phyloP scores from a whole-genome alignment of 495 filamentous ascomycete species.

The Trypethelium eluteriae region DNA sequence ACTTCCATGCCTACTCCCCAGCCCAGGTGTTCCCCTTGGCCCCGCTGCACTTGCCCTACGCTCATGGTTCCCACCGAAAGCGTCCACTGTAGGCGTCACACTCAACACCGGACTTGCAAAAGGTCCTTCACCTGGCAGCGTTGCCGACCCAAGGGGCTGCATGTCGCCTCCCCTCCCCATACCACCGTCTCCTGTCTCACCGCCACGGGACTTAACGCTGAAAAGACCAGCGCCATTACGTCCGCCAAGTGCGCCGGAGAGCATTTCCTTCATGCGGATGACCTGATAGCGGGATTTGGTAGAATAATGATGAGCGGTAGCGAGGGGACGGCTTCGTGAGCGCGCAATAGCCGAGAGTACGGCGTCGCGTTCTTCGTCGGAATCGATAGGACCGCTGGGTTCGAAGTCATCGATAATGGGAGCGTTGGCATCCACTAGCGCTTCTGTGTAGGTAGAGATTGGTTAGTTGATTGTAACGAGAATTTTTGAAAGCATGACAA shows the following conservation, averaged over 20 bases:
- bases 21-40: background rate
- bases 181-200: background rate
- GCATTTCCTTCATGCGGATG: constrained; percentile 81
- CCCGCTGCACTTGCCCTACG: background rate
- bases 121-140: background rate
- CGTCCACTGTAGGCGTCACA: background rate
- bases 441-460: constrained; percentile 48
- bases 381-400: constrained; percentile 69
- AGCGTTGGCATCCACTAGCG: constrained; percentile 86
- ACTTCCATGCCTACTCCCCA: background rate
- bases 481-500: background rate
- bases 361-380: constrained; percentile 81
- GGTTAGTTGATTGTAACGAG: background rate
- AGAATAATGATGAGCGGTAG: constrained; percentile 56
- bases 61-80: background rate
- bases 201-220: background rate
- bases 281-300: constrained; percentile 69
- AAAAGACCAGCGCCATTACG: constrained; percentile 27
- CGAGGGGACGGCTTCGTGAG: constrained; percentile 66
- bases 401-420: constrained; percentile 76
- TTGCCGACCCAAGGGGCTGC: background rate
- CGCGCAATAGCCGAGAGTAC: constrained; percentile 78
- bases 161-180: background rate
- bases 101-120: constrained; percentile 7
- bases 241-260: constrained; percentile 59